Conservation (phyloP, 306 rosid genomes). For the Senna siamea region DNA sequence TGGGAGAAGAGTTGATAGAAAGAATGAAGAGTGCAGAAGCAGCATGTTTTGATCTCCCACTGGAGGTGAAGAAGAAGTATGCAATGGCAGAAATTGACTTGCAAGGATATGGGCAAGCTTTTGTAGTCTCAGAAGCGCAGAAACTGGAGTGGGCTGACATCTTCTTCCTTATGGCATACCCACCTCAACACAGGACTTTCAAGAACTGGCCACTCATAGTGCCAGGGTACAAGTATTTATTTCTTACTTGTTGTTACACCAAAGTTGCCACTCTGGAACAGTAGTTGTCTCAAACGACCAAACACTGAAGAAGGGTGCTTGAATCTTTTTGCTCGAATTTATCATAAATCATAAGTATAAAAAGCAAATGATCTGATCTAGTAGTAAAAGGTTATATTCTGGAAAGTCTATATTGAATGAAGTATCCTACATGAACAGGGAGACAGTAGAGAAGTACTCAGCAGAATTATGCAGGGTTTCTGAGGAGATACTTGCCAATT, state of each 20-base stretch:
- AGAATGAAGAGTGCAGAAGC: constrained; percentile 22
- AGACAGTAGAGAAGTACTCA: constrained; percentile 38
- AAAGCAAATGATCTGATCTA: too few species aligned
- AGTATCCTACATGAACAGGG: constrained; percentile 6
- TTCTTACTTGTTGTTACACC: too few species aligned
- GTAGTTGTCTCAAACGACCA: too few species aligned
- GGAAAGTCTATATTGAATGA: background rate
- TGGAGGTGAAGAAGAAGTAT: constrained; percentile 44
- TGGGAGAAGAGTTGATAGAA: constrained; percentile 19
- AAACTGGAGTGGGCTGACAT: constrained; percentile 44
- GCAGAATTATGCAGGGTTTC: constrained; percentile 5
- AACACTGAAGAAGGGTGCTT: too few species aligned
- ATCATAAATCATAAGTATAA: too few species aligned
- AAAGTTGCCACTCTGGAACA: too few species aligned
- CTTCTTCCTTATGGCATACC: constrained; percentile 4
- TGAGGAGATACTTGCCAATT: constrained; percentile 15
- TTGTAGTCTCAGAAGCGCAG: constrained; percentile 38
- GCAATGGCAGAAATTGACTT: constrained; percentile 35
- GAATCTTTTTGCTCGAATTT: too few species aligned
- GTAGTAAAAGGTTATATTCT: too few species aligned
- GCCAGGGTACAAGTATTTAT: constrained; percentile 40
- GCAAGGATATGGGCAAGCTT: constrained; percentile 41
- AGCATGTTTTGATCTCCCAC: constrained; percentile 22
- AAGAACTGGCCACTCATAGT: constrained; percentile 37
- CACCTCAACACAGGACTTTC: constrained; percentile 27